A percentile compares a stretch with the other conserved stretches of the same genome.
Evolutionary conservation across 495 filamentous ascomycete species (phyloP).

Genomic region (Neurospora hispaniola): DNA sequence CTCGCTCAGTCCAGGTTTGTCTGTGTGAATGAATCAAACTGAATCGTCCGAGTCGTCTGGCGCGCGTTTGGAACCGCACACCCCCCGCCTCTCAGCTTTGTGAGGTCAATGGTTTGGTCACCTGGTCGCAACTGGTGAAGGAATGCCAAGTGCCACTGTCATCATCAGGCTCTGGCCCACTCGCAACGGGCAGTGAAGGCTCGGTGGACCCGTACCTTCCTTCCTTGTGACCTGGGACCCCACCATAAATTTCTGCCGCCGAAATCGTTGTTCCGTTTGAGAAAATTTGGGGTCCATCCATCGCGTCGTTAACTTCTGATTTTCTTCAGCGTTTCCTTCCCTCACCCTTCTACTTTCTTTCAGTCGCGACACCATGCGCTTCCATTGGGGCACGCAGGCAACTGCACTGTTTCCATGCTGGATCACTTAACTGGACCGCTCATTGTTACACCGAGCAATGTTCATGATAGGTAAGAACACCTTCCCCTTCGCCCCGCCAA

Average conservation of each 20-base stretch:
- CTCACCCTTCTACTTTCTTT: neutral
- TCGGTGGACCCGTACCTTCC: neutral
- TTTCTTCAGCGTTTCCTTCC: neutral
- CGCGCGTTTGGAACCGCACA: neutral
- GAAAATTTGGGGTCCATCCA: neutral
- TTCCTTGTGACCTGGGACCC: neutral
- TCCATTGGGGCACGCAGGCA: neutral
- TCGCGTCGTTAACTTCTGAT: neutral
- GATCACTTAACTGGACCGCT: neutral
- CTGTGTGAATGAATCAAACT: neutral
- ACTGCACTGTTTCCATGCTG: neutral
- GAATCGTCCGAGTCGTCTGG: neutral
- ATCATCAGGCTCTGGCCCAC: neutral
- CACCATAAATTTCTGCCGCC: neutral
- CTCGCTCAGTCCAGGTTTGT: neutral
- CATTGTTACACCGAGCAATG: neutral
- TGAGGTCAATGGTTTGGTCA: neutral
- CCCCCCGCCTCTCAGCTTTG: neutral
- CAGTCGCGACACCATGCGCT: neutral
- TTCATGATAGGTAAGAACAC: slow-evolving; percentile 21
- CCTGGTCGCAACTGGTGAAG: neutral
- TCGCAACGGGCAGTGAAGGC: neutral
- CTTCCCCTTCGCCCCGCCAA: slow-evolving; percentile 1
- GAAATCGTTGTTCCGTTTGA: neutral
- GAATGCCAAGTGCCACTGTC: neutral